Evolutionary conservation across 2,329 filamentous ascomycete genomes (phyloP).

Genomic region (Ophiostoma angusticollis): DNA sequence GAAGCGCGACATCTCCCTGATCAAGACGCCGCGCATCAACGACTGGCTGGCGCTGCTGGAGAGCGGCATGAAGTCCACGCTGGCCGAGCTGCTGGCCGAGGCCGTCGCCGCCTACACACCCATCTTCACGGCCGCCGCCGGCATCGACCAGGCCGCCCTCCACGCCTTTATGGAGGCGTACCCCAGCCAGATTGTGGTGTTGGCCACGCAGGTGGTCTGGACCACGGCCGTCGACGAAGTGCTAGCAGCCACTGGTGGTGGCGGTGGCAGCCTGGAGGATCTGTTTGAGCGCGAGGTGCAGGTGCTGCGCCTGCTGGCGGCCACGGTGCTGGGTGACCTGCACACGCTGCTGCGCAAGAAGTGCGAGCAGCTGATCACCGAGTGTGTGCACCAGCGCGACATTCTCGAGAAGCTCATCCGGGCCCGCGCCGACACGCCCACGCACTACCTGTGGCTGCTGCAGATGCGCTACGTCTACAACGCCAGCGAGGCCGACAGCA

Average conservation of each 20-base stretch:
- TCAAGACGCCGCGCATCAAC: slow-evolving; percentile 93
- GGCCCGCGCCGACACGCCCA: slow-evolving; percentile 58
- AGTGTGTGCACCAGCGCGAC: slow-evolving; percentile 96
- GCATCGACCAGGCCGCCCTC: slow-evolving; percentile 59
- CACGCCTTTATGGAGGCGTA: slow-evolving; percentile 71
- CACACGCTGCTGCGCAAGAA: slow-evolving; percentile 83
- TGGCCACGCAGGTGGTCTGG: slow-evolving; percentile 90
- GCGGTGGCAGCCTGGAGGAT: slow-evolving; percentile 39
- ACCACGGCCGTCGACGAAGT: slow-evolving; percentile 74
- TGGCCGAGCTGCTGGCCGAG: slow-evolving; percentile 81
- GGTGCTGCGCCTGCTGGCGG: slow-evolving; percentile 72
- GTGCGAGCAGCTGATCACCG: slow-evolving; percentile 96
- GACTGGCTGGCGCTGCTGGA: slow-evolving; percentile 96
- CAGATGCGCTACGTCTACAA: slow-evolving; percentile 99
- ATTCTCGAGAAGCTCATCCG: slow-evolving; percentile 76
- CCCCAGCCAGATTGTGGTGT: slow-evolving; percentile 88
- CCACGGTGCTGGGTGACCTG: slow-evolving; percentile 81
- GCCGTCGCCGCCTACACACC: slow-evolving; percentile 71
- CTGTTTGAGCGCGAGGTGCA: slow-evolving; percentile 75
- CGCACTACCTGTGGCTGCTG: slow-evolving; percentile 83
- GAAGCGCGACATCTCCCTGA: slow-evolving; percentile 81
- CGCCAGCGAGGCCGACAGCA: slow-evolving; percentile 62
- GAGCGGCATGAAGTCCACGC: slow-evolving; percentile 81
- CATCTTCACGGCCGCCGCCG: slow-evolving; percentile 56
- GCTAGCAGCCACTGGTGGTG: slow-evolving; percentile 58